phyloP scores from a whole-genome alignment of 1,139 yeast species.

The Taphrina deformans region DNA sequence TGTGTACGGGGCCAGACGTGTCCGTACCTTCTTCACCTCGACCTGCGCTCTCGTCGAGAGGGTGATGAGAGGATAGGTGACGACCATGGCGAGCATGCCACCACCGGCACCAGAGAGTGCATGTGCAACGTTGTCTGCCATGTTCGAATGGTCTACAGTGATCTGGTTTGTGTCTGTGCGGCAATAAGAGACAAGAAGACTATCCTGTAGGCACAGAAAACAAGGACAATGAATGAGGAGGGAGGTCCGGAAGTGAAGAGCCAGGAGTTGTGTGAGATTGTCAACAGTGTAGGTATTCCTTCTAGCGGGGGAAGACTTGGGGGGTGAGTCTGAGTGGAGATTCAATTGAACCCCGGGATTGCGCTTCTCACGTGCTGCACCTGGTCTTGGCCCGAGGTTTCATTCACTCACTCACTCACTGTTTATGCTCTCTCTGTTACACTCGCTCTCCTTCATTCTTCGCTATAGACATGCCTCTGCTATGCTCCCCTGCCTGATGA shows the following conservation, averaged over 20 bases:
- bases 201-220: not conserved
- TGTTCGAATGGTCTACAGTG: not conserved
- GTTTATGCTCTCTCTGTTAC: too few relatives aligned
- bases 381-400: too few relatives aligned
- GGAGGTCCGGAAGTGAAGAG: not conserved
- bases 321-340: too few relatives aligned
- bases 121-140: conserved; percentile 58
- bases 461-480: not conserved
- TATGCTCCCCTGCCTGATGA: not conserved
- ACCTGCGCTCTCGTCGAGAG: conserved; percentile 43
- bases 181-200: not conserved
- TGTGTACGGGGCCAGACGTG: too few relatives aligned
- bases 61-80: conserved; percentile 58
- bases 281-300: not conserved
- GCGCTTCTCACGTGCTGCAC: too few relatives aligned
- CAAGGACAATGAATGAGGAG: not conserved
- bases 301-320: not conserved
- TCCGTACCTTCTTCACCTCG: conserved; percentile 35
- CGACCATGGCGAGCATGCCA: conserved; percentile 81
- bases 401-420: too few relatives aligned
- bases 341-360: too few relatives aligned
- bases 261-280: not conserved
- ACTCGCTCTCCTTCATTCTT: too few relatives aligned
- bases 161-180: not conserved
- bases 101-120: conserved; percentile 94